A percentile compares a stretch with the other conserved stretches of the same genome.
phyloP scores from a whole-genome alignment of 345 rosid species.

The Lepidium aucheri region DNA sequence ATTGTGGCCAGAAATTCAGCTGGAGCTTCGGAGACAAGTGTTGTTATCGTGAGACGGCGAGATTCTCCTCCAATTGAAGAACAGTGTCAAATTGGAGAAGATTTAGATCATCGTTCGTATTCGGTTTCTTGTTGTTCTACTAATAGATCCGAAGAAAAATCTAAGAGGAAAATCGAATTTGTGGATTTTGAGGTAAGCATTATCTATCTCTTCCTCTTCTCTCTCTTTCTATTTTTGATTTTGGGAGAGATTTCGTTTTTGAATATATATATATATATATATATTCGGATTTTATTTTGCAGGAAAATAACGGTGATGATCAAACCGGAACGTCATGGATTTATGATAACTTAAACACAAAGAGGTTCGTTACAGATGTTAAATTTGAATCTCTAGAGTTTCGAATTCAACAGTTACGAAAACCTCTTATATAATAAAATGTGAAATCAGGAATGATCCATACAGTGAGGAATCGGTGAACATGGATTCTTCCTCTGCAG shows the following conservation, averaged over 20 bases:
- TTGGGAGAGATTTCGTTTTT: neutral
- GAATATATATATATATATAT: too few relatives aligned
- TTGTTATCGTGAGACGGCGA: constrained; percentile 8
- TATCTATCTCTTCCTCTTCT: neutral
- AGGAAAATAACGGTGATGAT: constrained; percentile 10
- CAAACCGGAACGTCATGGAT: constrained; percentile 15
- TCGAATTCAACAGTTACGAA: neutral
- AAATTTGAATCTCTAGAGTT: neutral
- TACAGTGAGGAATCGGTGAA: neutral
- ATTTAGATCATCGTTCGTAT: neutral
- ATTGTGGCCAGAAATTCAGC: constrained; percentile 5
- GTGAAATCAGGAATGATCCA: neutral
- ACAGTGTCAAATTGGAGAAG: neutral
- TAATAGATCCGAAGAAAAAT: constrained; percentile 14
- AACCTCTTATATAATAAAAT: too few relatives aligned
- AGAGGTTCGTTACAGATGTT: constrained; percentile 2
- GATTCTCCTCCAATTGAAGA: constrained; percentile 11
- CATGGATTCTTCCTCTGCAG: neutral
- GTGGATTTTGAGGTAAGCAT: constrained; percentile 1
- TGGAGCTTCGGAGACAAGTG: constrained; percentile 20
- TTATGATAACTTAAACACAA: neutral
- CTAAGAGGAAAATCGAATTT: constrained; percentile 16
- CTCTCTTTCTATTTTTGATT: neutral
- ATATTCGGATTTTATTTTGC: neutral
- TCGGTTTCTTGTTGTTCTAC: constrained; percentile 15